phyloP scores from a whole-genome alignment of 2,329 filamentous ascomycete species.

The Trichophyton schoenleinii region DNA sequence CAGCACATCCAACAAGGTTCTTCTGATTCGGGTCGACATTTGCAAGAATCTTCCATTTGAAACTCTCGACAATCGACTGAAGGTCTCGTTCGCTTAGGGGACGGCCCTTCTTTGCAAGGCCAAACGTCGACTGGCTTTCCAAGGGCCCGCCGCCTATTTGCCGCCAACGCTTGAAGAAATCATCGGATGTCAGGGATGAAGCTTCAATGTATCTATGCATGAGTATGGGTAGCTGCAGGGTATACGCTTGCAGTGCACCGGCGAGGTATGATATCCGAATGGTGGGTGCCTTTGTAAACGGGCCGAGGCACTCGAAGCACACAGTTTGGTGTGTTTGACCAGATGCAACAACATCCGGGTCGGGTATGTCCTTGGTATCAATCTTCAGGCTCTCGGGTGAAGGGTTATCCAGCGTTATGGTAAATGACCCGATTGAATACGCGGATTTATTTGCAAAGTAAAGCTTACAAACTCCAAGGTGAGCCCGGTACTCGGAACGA shows the following conservation, averaged over 20 bases:
- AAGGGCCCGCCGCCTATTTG: conserved; percentile 83
- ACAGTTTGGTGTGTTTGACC: conserved; percentile 84
- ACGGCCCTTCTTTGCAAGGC: conserved; percentile 44
- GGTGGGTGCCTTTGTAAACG: conserved; percentile 75
- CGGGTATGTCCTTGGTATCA: conserved; percentile 79
- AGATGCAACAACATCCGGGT: conserved; percentile 61
- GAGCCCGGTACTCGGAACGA: conserved; percentile 86
- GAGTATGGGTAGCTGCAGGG: conserved; percentile 74
- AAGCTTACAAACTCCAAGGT: conserved; percentile 86
- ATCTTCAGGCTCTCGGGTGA: conserved; percentile 57
- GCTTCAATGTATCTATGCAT: conserved; percentile 96
- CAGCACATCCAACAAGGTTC: conserved; percentile 81
- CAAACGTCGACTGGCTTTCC: conserved; percentile 80
- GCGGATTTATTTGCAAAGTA: conserved; percentile 95
- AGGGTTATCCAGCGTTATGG: conserved; percentile 74
- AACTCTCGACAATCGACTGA: conserved; percentile 61
- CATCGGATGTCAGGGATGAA: conserved; percentile 71
- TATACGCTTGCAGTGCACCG: conserved; percentile 82
- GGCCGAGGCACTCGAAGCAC: conserved; percentile 75
- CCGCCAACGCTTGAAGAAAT: conserved; percentile 99
- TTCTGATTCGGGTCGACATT: conserved; percentile 83
- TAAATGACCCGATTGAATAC: conserved; percentile 75
- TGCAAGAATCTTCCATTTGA: conserved; percentile 76
- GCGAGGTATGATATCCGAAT: conserved; percentile 91
- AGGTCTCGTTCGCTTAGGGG: conserved; percentile 62